phyloP scores from a whole-genome alignment of 305 asterid species.

The Solanum hybrid region DNA sequence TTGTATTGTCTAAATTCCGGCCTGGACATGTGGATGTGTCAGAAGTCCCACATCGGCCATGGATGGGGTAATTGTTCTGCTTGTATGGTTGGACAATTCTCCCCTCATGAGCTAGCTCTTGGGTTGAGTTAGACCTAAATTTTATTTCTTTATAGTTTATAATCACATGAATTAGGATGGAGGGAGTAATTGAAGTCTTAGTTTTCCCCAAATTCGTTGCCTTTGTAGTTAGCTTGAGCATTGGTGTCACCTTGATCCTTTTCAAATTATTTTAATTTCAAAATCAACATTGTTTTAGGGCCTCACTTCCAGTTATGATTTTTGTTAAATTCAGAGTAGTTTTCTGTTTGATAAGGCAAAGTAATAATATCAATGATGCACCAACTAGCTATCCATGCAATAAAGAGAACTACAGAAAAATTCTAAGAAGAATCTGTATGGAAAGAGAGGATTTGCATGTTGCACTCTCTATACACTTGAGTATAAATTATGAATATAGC shows the following conservation, averaged over 20 bases:
- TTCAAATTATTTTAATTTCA: background rate
- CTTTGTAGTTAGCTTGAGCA: background rate
- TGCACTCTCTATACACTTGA: background rate
- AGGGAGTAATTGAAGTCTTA: background rate
- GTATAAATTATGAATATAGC: background rate
- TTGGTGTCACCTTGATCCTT: background rate
- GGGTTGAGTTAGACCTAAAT: background rate
- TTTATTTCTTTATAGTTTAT: background rate
- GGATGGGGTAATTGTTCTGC: background rate
- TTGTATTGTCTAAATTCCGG: background rate
- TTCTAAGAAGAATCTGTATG: background rate
- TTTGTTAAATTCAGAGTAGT: background rate
- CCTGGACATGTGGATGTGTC: background rate
- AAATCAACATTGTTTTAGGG: background rate
- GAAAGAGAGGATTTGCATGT: background rate
- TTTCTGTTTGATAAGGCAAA: background rate
- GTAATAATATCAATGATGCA: background rate
- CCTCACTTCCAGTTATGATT: background rate
- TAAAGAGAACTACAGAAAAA: background rate
- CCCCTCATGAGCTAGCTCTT: background rate
- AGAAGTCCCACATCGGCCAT: background rate
- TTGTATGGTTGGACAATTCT: background rate
- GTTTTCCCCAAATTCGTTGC: background rate
- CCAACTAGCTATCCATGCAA: background rate
- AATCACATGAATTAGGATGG: background rate